Evolutionary conservation across 306 rosid species (phyloP).

Genomic region (Argentina anserina): DNA sequence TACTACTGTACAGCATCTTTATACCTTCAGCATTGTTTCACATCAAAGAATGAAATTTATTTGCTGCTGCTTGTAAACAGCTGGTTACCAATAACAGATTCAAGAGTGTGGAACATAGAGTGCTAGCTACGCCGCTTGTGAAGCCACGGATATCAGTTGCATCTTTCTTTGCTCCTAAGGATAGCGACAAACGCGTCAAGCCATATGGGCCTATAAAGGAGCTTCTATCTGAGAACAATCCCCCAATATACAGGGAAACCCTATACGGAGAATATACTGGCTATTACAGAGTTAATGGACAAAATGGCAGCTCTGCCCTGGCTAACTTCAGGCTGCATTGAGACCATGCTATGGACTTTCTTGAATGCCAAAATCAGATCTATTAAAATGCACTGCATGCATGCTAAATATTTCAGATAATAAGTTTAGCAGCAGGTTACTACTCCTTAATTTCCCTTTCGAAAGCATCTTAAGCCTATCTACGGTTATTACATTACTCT

Average conservation of each 20-base stretch:
- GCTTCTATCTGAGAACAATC: conserved; percentile 40
- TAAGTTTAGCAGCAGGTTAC: neutral
- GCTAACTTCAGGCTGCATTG: neutral
- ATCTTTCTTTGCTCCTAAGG: conserved; percentile 24
- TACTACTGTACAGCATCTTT: neutral
- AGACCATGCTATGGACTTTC: neutral
- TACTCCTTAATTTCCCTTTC: neutral
- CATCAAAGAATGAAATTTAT: too few relatives aligned
- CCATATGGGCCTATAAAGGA: conserved; percentile 57
- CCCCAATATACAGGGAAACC: conserved; percentile 52
- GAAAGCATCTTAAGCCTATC: neutral
- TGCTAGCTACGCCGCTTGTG: conserved; percentile 25
- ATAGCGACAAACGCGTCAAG: neutral
- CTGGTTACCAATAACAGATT: conserved; percentile 27
- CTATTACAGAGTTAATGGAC: conserved; percentile 29
- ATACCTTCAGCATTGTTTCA: too few relatives aligned
- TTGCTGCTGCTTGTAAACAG: too few relatives aligned
- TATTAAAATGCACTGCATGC: neutral
- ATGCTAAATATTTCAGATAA: neutral
- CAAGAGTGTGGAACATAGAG: conserved; percentile 69
- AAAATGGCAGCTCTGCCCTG: conserved; percentile 57
- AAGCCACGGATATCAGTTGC: conserved; percentile 59
- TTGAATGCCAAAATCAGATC: neutral
- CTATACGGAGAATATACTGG: conserved; percentile 44
- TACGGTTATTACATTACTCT: neutral